Conservation (phyloP, 2,329 filamentous ascomycete species). For the Catunica adiposa region DNA sequence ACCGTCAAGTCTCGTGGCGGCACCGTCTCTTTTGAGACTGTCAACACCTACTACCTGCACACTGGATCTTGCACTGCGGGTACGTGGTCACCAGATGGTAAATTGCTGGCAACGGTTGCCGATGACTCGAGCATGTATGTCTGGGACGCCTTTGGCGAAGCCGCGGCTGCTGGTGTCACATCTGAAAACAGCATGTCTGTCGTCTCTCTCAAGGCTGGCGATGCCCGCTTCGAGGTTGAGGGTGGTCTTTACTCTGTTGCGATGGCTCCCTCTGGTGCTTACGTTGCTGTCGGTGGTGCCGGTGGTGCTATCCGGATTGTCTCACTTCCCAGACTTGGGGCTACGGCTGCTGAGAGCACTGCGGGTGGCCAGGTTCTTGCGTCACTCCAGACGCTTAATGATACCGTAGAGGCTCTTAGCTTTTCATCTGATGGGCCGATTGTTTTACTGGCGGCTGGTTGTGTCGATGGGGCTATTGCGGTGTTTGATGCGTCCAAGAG, state of each 20-base stretch:
- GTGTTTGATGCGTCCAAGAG: slow-evolving; percentile 75
- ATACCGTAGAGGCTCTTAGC: slow-evolving; percentile 60
- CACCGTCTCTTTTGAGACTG: slow-evolving; percentile 52
- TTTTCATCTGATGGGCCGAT: slow-evolving; percentile 29
- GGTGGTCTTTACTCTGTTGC: slow-evolving; percentile 83
- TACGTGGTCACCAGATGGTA: slow-evolving; percentile 76
- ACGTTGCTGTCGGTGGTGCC: slow-evolving; percentile 75
- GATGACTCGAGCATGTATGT: slow-evolving; percentile 83
- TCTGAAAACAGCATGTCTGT: slow-evolving; percentile 45
- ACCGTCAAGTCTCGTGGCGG: slow-evolving; percentile 53
- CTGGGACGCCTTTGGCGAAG: slow-evolving; percentile 77
- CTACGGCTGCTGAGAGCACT: slow-evolving; percentile 23
- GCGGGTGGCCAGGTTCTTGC: slow-evolving; percentile 53
- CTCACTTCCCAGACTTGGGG: slow-evolving; percentile 52
- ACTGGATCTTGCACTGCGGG: slow-evolving; percentile 75
- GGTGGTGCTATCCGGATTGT: slow-evolving; percentile 74
- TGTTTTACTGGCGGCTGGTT: slow-evolving; percentile 45
- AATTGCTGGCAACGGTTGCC: slow-evolving; percentile 69
- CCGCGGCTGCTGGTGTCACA: slow-evolving; percentile 39
- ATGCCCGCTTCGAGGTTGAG: slow-evolving; percentile 83
- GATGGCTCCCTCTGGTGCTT: slow-evolving; percentile 60
- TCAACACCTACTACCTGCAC: slow-evolving; percentile 87
- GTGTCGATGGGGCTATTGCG: slow-evolving; percentile 61
- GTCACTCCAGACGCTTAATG: slow-evolving; percentile 59
- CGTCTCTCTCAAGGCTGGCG: slow-evolving; percentile 58